Evolutionary conservation across 2,329 filamentous ascomycete species (phyloP), one percentile per base, ranked within the genome.

Genomic region (Pleomassaria siparia): DNA sequence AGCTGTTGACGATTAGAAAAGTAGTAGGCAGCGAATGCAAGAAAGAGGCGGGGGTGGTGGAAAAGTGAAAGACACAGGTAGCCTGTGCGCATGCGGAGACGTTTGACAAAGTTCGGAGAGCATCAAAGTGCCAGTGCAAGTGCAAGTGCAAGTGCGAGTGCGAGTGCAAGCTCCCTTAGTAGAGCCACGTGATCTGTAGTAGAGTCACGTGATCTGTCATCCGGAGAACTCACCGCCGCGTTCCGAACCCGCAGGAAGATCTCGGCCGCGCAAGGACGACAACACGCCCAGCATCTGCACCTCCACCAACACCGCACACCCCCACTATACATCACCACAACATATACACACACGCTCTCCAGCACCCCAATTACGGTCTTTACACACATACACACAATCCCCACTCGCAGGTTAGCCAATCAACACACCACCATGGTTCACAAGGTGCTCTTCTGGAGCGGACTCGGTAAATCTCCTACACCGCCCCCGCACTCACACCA

Each of bases 371-470:
- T 57, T 54, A 55, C 51, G 47, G 51, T 41, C 33, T 46, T 33
- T 47, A 41, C 47, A 37, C 28, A 15, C 29, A 37, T 30, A 18
- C 48, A 43, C 40, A n/a, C n/a, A n/a, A n/a, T n/a, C n/a, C 12
- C 43, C 18, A 44, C 22, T 54, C 43, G 32, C 32, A 49, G 40
- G 37, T 46, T n/a, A 40, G n/a, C 40, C 21, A 30, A 24, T 26
- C 29, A 30, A 32, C 42, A 41, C 42, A 37, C 36, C 66, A 71
- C 56, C 58, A 77, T 79, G 75, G 75, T 78, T 52, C 72, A 75
- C 71, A 79, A 79, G 65, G 79, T 91, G 72, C 77, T 90, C 72
- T 91, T 92, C 80, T 92, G 88, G 88, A 80, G 82, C 75, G 88
- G 88, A 80, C 95, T 96, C 83, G 92, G 92, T 96, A 84, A 67